Evolutionary conservation across 2,329 filamentous ascomycete species (phyloP).

Genomic region (Verticillium longisporum): DNA sequence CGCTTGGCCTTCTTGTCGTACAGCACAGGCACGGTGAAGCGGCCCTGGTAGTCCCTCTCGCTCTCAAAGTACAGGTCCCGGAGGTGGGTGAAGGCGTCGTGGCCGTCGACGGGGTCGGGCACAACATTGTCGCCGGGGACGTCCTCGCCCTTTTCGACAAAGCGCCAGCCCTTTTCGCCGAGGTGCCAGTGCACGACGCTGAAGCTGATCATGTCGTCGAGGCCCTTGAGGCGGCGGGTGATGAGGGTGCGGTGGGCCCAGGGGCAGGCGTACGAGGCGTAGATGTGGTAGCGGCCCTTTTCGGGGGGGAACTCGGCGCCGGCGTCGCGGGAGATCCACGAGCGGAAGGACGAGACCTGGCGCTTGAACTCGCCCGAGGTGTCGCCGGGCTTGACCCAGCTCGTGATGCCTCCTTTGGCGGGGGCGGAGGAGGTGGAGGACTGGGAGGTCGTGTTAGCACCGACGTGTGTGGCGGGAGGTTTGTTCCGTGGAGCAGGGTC

Average conservation of each 20-base stretch:
- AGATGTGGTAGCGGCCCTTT: constrained; percentile 88
- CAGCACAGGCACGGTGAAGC: constrained; percentile 83
- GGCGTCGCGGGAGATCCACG: constrained; percentile 66
- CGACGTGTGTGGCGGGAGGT: background rate
- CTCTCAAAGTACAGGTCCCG: constrained; percentile 74
- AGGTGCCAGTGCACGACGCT: constrained; percentile 95
- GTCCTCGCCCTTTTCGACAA: constrained; percentile 48
- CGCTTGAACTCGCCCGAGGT: constrained; percentile 90
- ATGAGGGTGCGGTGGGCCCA: constrained; percentile 91
- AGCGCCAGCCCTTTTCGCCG: constrained; percentile 69
- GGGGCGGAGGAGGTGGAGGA: constrained; percentile 23
- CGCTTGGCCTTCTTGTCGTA: constrained; percentile 69
- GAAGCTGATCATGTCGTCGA: constrained; percentile 73
- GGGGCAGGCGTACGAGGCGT: constrained; percentile 88
- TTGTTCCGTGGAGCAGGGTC: background rate
- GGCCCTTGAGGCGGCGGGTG: constrained; percentile 80
- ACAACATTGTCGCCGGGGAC: constrained; percentile 55
- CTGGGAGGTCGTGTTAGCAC: background rate
- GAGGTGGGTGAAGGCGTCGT: constrained; percentile 62
- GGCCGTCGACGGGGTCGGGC: constrained; percentile 62
- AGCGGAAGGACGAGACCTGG: constrained; percentile 74
- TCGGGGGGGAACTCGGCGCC: constrained; percentile 77
- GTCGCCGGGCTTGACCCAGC: constrained; percentile 75
- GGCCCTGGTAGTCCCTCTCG: constrained; percentile 64
- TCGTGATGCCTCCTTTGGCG: constrained; percentile 49